Evolutionary conservation across 2,329 filamentous ascomycete species (phyloP), one percentile per base, ranked within the genome.

Genomic region (Fusarium euwallaceae): DNA sequence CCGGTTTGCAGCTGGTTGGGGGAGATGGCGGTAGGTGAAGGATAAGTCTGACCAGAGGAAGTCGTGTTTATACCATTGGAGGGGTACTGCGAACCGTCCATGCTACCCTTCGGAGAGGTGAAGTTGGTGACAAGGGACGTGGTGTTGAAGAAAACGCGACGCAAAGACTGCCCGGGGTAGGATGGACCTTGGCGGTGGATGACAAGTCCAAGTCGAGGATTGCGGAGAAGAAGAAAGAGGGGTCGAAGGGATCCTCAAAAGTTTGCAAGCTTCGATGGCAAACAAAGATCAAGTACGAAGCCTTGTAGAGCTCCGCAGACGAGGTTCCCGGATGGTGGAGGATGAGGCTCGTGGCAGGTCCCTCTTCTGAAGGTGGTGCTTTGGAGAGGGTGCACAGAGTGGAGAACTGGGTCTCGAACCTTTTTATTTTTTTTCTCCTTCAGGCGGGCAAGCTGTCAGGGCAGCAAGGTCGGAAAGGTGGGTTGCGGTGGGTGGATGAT

Each of bases 1-100:
- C 81, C 83, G 70, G 83, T 84, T 73, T 88, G 86, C 58, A 88
- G 82, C 78, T 88, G 87, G 72, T 88, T 86, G 81, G 87, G 86
- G 76, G 87, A 85, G 71, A 88, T 84, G 63, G 86, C 86, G 66
- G 86, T 86, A 45, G 86, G 86, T 74, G 87, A 88, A 79, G 86
- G 86, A 82, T 88, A 88, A 71, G 84, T 83, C 77, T 84, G 84
- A 74, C 84, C 82, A 78, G 86, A 84, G 66, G 85, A 85, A 76
- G 86, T 86, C 73, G 87, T 85, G 86, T 87, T 88, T 87, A 89
- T 86, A 84, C 84, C 86, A 86, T 89, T 88, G 83, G 87, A 84
- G 82, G 85, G 85, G 80, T 88, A 88, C 78, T 87, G 86, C 81
- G 84, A 84, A 83, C 85, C 85, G 86, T 89, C 87, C 88, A 89